These are phyloP conservation scores for Anisodus tanguticus DNA, from an alignment of 257 asterid genomes.

Conservation along the genomic window DNA sequence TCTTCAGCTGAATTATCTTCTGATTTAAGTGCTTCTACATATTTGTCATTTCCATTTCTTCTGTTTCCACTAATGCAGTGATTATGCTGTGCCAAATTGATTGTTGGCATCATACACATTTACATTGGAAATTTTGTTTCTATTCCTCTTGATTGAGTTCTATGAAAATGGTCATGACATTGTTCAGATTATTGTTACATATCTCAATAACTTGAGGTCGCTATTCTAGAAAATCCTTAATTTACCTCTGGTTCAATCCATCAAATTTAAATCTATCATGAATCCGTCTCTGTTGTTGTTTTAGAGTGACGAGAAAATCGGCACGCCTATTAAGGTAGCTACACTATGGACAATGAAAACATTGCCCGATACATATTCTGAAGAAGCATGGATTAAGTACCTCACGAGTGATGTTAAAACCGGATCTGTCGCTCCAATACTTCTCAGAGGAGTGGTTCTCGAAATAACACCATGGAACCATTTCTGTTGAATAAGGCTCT, in stretches of 20 bases:
- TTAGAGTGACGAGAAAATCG: neutral
- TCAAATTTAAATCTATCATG: no score
- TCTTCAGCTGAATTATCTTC: neutral
- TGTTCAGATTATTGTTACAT: neutral
- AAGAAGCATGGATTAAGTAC: neutral
- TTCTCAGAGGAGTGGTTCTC: neutral
- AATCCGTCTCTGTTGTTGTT: no score
- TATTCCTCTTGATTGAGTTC: neutral
- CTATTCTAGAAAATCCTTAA: neutral
- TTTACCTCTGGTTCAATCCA: neutral
- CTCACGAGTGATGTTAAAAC: neutral
- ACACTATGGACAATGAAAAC: slow-evolving; percentile 4
- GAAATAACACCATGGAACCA: neutral
- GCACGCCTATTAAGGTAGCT: neutral
- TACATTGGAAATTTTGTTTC: slow-evolving; percentile 6
- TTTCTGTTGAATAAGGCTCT: slow-evolving; percentile 6
- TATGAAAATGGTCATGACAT: neutral
- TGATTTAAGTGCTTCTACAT: neutral
- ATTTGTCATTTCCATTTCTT: neutral
- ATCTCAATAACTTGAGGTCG: neutral
- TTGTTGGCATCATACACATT: neutral
- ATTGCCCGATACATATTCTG: neutral
- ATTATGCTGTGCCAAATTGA: neutral
- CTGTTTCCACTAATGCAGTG: neutral
- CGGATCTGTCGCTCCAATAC: neutral